Evolutionary conservation across 2,329 filamentous ascomycete genomes (phyloP).

Genomic region (Aureobasidium lini): DNA sequence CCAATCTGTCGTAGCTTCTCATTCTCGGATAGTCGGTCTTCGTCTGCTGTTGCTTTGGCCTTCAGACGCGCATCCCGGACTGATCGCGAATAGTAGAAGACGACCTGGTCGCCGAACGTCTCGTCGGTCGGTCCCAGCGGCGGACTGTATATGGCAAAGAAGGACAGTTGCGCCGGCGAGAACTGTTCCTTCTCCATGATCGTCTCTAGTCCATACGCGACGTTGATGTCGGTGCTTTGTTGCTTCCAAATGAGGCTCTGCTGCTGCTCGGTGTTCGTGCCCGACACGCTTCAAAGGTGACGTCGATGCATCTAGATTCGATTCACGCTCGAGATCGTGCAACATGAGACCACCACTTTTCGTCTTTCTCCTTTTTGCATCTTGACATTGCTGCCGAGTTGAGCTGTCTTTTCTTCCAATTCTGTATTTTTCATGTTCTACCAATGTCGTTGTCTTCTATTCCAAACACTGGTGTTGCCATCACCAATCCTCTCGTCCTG

Average conservation of each 20-base stretch:
- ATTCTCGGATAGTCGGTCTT: constrained; percentile 51
- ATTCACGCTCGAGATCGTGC: constrained; percentile 1
- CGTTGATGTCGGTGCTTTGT: neutral
- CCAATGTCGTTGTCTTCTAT: constrained; percentile 14
- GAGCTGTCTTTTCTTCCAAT: neutral
- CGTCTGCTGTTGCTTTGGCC: constrained; percentile 20
- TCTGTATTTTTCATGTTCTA: neutral
- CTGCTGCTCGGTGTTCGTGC: neutral
- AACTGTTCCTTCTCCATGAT: constrained; percentile 5
- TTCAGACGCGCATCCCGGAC: constrained; percentile 23
- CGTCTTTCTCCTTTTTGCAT: neutral
- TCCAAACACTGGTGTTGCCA: constrained; percentile 33
- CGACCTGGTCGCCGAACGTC: constrained; percentile 71
- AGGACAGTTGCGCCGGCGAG: constrained; percentile 73
- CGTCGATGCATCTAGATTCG: neutral
- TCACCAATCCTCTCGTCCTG: constrained; percentile 65
- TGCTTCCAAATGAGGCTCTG: constrained; percentile 1
- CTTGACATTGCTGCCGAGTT: neutral
- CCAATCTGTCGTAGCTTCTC: constrained; percentile 88
- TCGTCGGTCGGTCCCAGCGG: constrained; percentile 66
- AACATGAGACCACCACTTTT: neutral
- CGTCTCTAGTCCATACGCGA: neutral
- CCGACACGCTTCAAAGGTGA: neutral
- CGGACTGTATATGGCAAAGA: constrained; percentile 92
- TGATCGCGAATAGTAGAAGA: constrained; percentile 72